A percentile compares a stretch with the other conserved stretches of the same genome.
phyloP scores from a whole-genome alignment of 306 rosid genomes.

The Prunus kanzakura region DNA sequence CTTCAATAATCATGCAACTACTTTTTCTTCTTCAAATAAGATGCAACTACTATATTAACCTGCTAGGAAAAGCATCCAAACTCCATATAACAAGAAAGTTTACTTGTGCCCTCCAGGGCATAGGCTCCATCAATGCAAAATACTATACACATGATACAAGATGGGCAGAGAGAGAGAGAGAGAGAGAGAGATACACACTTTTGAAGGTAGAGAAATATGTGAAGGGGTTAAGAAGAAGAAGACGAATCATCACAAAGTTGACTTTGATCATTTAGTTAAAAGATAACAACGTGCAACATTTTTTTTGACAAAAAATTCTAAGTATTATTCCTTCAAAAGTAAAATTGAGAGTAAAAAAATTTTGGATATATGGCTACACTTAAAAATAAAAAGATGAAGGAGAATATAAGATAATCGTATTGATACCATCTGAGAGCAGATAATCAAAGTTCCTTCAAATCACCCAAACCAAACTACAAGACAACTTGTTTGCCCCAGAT shows the following conservation, averaged over 20 bases:
- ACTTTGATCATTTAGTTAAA: background rate
- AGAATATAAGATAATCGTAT: background rate
- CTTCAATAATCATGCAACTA: background rate
- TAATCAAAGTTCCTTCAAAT: background rate
- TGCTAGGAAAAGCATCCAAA: constrained; percentile 1
- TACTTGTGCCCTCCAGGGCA: background rate
- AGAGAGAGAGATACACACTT: background rate
- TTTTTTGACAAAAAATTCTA: background rate
- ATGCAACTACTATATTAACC: background rate
- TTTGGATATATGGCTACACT: background rate
- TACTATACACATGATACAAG: background rate
- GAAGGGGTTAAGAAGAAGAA: background rate
- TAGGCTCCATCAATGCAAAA: background rate
- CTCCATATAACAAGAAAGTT: background rate
- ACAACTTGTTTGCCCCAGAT: background rate
- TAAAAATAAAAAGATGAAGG: background rate
- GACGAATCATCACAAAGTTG: background rate
- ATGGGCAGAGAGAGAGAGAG: background rate
- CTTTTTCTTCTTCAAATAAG: background rate
- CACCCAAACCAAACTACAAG: background rate
- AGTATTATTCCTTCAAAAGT: background rate
- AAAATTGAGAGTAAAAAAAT: background rate
- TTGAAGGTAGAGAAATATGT: background rate
- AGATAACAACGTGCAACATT: background rate
- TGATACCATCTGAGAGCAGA: background rate